These are phyloP conservation scores for Backusella parvicylindrica DNA, from an alignment of 192 early-diverging fungal genomes.

Conservation along the genomic window DNA sequence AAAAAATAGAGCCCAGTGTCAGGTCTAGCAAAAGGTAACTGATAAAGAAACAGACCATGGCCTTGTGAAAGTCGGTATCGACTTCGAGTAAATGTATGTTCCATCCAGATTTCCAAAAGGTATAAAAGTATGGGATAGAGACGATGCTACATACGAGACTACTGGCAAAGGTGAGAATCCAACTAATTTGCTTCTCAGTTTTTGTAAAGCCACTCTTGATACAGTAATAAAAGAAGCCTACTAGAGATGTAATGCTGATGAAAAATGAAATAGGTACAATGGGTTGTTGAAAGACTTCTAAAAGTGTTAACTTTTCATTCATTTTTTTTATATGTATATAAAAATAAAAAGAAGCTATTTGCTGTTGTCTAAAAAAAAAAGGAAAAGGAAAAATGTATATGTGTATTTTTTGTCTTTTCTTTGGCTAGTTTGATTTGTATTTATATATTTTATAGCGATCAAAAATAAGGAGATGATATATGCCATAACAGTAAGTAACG, in stretches of 20 bases:
- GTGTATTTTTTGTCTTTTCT: not conserved
- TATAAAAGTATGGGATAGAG: constrained; percentile 20
- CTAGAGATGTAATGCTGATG: not conserved
- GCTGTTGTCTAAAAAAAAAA: not conserved
- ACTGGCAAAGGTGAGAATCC: constrained; percentile 31
- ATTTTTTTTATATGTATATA: not conserved
- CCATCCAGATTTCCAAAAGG: constrained; percentile 25
- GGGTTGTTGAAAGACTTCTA: constrained; percentile 10
- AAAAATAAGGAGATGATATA: not conserved
- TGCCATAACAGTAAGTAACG: too few species aligned
- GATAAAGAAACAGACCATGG: constrained; percentile 49
- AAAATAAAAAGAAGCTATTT: not conserved
- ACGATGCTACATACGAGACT: constrained; percentile 20
- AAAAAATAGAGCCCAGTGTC: constrained; percentile 48
- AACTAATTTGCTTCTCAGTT: constrained; percentile 24
- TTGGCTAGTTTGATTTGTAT: not conserved
- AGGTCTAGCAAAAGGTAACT: constrained; percentile 53
- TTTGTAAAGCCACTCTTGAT: constrained; percentile 13
- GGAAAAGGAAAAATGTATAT: too few species aligned
- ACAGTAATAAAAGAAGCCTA: constrained; percentile 13
- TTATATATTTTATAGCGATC: not conserved
- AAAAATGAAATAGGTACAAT: constrained; percentile 13
- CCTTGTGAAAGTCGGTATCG: constrained; percentile 20
- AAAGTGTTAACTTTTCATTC: constrained; percentile 6
- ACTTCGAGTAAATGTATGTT: constrained; percentile 12